Evolutionary conservation across 2,329 filamentous ascomycete genomes (phyloP).

Genomic region (Myriosclerotinia duriaeana): DNA sequence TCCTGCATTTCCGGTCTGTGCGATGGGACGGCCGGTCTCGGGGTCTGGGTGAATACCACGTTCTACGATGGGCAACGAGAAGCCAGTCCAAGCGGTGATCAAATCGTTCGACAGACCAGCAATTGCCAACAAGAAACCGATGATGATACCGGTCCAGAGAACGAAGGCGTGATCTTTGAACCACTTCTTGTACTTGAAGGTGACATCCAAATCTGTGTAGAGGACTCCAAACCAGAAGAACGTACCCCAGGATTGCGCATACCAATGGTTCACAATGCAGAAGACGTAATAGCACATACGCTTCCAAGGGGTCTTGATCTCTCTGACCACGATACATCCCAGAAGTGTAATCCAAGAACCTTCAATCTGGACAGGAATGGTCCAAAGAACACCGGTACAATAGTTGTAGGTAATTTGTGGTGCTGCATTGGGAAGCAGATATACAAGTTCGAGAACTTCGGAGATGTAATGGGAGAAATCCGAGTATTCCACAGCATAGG

Average conservation of each 20-base stretch:
- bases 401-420: slow-evolving; percentile 50
- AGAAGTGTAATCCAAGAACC: slow-evolving; percentile 47
- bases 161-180: slow-evolving; percentile 41
- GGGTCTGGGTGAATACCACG: slow-evolving; percentile 47
- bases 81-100: slow-evolving; percentile 25
- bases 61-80: slow-evolving; percentile 40
- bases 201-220: slow-evolving; percentile 48
- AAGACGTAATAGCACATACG: slow-evolving; percentile 47
- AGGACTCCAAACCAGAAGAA: slow-evolving; percentile 48
- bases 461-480: slow-evolving; percentile 47
- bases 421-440: slow-evolving; percentile 49
- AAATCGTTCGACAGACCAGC: slow-evolving; percentile 26
- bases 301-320: slow-evolving; percentile 50
- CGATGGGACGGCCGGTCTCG: slow-evolving; percentile 42
- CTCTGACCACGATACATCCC: slow-evolving; percentile 46
- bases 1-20: slow-evolving; percentile 40
- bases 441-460: slow-evolving; percentile 47
- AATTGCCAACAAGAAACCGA: slow-evolving; percentile 38
- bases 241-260: slow-evolving; percentile 48
- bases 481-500: slow-evolving; percentile 44
- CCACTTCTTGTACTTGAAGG: slow-evolving; percentile 46
- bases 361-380: slow-evolving; percentile 50
- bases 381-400: slow-evolving; percentile 52
- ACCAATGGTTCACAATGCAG: slow-evolving; percentile 48
- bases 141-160: slow-evolving; percentile 43